Base-by-base conservation (phyloP, 345 rosid genomes). In the Pseudoturritis turrita region DNA sequence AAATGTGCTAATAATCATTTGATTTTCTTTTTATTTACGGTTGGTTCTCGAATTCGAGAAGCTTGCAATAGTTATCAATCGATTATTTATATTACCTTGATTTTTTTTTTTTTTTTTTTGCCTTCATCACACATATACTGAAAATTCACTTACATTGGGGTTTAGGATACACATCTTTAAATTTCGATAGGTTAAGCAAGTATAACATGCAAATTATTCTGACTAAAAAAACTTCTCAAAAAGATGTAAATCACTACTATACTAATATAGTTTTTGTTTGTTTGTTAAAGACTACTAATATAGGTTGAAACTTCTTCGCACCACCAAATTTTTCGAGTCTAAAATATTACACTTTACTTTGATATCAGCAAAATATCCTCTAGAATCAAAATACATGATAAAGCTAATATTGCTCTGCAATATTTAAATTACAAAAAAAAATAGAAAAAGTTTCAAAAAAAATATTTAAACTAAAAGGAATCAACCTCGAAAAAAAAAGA, bases 391-490 rank as follows among this genome's bases (percentile, higher is more conserved):
- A 18, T 44, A 43, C 9, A 63, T 64, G 58, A 46, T 64, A 64
- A 73, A 55, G 49, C 63, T 33, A 53, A 44, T n/a, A 64, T 21
- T 63, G 37, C 64, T 23, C 7, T 43, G 22, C 57, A 72, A 72
- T 44, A 43, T 72, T 43, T n/a, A 70, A 50, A 36, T 28, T 26
- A 51, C n/a, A n/a, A n/a, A n/a, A n/a, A n/a, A n/a, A n/a, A n/a
- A n/a, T n/a, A n/a, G n/a, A n/a, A n/a, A n/a, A n/a, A n/a, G n/a
- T n/a, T n/a, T n/a, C n/a, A n/a, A n/a, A n/a, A n/a, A n/a, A n/a
- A 72, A 72, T 44, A 43, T 72, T 43, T n/a, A 70, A 50, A 36
- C 37, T 26, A 51, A 71, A 62, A 29, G 45, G 41, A 41, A 39
- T 19, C 31, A 61, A 46, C 22, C 66, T 37, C 45, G 21, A 10